Evolutionary conservation across 257 asterid species (phyloP).

Genomic region (Przewalskia tangutica): DNA sequence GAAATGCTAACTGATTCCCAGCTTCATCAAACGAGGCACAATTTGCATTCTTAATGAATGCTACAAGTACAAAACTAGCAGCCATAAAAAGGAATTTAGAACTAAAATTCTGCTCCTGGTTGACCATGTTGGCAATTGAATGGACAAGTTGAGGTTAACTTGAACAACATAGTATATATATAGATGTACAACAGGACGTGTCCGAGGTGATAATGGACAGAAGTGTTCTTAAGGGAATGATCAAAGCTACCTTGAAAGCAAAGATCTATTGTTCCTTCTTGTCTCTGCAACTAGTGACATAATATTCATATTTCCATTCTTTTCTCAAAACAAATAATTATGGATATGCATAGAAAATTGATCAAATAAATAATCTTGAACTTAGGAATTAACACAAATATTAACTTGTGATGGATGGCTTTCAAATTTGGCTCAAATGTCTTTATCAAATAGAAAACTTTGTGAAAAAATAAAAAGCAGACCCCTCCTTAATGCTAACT

Average conservation of each 20-base stretch:
- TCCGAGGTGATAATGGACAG: conserved; percentile 7
- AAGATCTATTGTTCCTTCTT: conserved; percentile 19
- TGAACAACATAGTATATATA: conserved; percentile 1
- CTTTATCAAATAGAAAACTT: conserved; percentile 5
- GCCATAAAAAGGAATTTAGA: not conserved
- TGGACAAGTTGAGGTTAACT: not conserved
- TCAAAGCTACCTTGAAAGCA: conserved; percentile 32
- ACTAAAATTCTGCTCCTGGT: not conserved
- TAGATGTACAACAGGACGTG: not conserved
- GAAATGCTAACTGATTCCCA: not conserved
- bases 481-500: not conserved
- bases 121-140: conserved; percentile 4
- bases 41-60: not conserved
- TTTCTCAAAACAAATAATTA: not conserved
- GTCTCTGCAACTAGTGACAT: not conserved
- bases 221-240: conserved; percentile 25
- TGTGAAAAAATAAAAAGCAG: not conserved
- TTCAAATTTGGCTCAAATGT: conserved; percentile 7
- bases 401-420: not conserved
- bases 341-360: not conserved
- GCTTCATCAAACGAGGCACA: not conserved
- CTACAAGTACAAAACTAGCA: not conserved
- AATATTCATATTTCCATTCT: not conserved
- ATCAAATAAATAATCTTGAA: not conserved
- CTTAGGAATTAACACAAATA: not conserved